Conservation (phyloP, 2,329 filamentous ascomycete species). For the Paraphaeosphaeria minitans region DNA sequence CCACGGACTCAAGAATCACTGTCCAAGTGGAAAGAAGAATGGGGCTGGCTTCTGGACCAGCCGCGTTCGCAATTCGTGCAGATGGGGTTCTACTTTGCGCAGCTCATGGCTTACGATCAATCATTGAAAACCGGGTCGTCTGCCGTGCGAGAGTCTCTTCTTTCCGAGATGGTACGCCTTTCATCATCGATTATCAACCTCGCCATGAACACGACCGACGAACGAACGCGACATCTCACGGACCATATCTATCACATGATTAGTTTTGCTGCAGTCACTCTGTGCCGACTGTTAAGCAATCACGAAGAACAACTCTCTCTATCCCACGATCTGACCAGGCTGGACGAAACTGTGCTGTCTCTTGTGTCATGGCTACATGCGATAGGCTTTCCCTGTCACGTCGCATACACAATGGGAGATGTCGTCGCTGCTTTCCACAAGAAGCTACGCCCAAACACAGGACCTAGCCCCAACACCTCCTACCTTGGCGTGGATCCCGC, state of each 20-base stretch:
- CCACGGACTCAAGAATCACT: conserved; percentile 42
- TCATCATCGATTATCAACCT: conserved; percentile 49
- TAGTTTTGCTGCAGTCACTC: conserved; percentile 51
- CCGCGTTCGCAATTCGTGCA: conserved; percentile 53
- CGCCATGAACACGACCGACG: conserved; percentile 52
- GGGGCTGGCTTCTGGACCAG: conserved; percentile 51
- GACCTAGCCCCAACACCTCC: conserved; percentile 21
- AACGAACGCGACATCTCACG: conserved; percentile 52
- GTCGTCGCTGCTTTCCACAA: conserved; percentile 45
- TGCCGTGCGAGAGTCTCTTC: conserved; percentile 41
- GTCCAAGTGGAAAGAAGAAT: conserved; percentile 48
- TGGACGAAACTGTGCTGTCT: conserved; percentile 43
- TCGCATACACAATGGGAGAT: conserved; percentile 48
- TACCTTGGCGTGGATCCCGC: conserved; percentile 22
- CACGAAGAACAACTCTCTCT: conserved; percentile 44
- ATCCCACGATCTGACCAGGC: conserved; percentile 38
- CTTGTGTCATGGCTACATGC: conserved; percentile 50
- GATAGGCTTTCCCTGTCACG: conserved; percentile 51
- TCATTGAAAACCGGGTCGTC: conserved; percentile 44
- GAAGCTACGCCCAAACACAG: conserved; percentile 41
- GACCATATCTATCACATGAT: conserved; percentile 57
- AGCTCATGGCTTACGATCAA: conserved; percentile 51
- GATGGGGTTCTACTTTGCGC: conserved; percentile 55
- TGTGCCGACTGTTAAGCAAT: conserved; percentile 46
- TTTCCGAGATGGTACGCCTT: conserved; percentile 51